Conservation (phyloP, 352 stramenopile genomes). For the Globisporangium paroecandrum region DNA sequence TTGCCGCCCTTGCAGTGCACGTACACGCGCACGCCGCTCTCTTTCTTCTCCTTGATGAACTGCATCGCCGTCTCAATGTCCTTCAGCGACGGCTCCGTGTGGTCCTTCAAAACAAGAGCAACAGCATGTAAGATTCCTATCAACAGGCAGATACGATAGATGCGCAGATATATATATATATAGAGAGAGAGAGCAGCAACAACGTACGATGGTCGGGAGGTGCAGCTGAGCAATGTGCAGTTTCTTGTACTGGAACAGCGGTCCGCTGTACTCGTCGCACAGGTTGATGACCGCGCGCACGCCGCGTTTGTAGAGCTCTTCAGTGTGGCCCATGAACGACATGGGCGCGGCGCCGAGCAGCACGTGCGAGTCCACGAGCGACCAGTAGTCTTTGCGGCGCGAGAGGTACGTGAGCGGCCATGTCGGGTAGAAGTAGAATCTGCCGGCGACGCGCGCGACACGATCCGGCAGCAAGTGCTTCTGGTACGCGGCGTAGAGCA, state of each 20-base stretch:
- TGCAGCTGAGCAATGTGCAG: conserved; percentile 87
- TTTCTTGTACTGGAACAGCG: conserved; percentile 81
- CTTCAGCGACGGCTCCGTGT: conserved; percentile 72
- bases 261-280: conserved; percentile 94
- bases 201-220: conserved; percentile 87
- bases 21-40: conserved; percentile 88
- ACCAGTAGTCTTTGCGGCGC: conserved; percentile 88
- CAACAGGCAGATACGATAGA: not conserved
- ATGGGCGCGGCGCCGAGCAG: conserved; percentile 91
- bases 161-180: not conserved
- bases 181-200: not conserved
- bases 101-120: conserved; percentile 40
- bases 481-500: conserved; percentile 88
- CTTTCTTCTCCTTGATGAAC: conserved; percentile 89
- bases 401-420: conserved; percentile 90
- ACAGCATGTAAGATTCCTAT: not conserved
- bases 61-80: conserved; percentile 71
- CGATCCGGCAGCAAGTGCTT: conserved; percentile 80
- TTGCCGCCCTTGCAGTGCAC: conserved; percentile 96
- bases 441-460: conserved; percentile 74
- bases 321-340: conserved; percentile 83
- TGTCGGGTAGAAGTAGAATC: conserved; percentile 91
- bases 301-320: conserved; percentile 69
- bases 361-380: conserved; percentile 90
- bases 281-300: conserved; percentile 94